Conservation (phyloP, 2,329 filamentous ascomycete species). For the Pseudomassariella vexata region DNA sequence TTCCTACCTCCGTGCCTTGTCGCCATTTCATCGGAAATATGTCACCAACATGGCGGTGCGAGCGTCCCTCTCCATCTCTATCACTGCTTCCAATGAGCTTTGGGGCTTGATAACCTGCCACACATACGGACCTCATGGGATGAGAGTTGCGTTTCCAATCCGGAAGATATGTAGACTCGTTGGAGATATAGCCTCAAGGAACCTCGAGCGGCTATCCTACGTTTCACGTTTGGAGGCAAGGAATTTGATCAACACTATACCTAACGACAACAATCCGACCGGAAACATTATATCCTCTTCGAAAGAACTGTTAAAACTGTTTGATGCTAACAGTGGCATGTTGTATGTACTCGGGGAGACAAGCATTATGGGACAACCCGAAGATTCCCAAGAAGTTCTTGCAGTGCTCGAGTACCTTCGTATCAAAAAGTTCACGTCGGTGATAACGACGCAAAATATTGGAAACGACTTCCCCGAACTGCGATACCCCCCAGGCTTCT, state of each 20-base stretch:
- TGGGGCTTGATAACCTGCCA: conserved; percentile 90
- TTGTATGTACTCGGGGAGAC: conserved; percentile 81
- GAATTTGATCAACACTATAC: conserved; percentile 83
- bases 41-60: conserved; percentile 82
- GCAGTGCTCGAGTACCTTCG: conserved; percentile 81
- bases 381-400: conserved; percentile 75
- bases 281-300: conserved; percentile 88
- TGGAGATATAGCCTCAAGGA: conserved; percentile 78
- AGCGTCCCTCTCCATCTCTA: conserved; percentile 92
- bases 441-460: conserved; percentile 74
- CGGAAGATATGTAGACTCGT: conserved; percentile 87
- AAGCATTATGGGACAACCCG: conserved; percentile 70
- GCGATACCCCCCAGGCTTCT: conserved; percentile 72
- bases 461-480: conserved; percentile 73
- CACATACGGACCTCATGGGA: conserved; percentile 68
- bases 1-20: conserved; percentile 81
- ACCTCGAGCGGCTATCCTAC: conserved; percentile 83
- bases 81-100: conserved; percentile 77
- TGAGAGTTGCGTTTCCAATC: conserved; percentile 86
- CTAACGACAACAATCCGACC: conserved; percentile 73
- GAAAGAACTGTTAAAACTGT: conserved; percentile 75
- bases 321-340: conserved; percentile 81
- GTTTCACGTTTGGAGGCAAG: conserved; percentile 77
- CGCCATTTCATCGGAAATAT: conserved; percentile 84
- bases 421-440: conserved; percentile 66